Base-by-base conservation (phyloP, 1,139 yeast genomes). In the Pneumocystis oryctolagi region DNA sequence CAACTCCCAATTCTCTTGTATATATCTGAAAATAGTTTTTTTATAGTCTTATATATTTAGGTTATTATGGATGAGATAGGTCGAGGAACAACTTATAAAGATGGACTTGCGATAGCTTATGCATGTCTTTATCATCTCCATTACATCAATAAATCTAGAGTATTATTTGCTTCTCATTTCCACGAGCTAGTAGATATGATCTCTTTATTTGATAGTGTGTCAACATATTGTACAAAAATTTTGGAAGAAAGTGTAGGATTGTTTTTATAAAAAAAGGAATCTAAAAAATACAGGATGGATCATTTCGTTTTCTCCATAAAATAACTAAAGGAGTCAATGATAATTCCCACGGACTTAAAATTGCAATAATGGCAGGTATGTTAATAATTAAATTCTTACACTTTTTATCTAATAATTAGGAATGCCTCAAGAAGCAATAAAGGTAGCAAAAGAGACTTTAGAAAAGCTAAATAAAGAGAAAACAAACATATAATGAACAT, bases 31-130 rank as follows among this genome's bases (percentile, higher is more conserved):
- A 3, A 39, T 39, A 20, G 8, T 47, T 2, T 4, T 47, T 28
- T 47, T 47, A 12, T 47, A 12, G 20, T 47, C 53, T 42, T 25
- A 47, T 8, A 47, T 25, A 25, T 25, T 25, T 47, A 47, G 55
- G 55, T 96, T 0, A 86, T 92, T 39, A 82, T 92, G 60, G 98
- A 92, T 74, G 98, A 92, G 70, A 84, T 92, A n/a, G 98, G 98
- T 0, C 78, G 98, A 65, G 98, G 98, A 0, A 92, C 98, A 0
- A 87, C 96, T 66, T 86, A 90, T 0, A 78, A 78, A 63, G 98
- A 92, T 74, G 97, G 98, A 0, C 77, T 89, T 8, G 87, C 97
- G 0, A 84, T 92, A 64, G 97, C 98, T 0, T 89, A 80, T 75
- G 94, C 96, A 0, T 81, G 95, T 0, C 74, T 92, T 60, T 73